A percentile compares a stretch with the other conserved stretches of the same genome.
Conservation (phyloP, 2,329 filamentous ascomycete genomes). For the Pseudogymnoascus sp. region DNA sequence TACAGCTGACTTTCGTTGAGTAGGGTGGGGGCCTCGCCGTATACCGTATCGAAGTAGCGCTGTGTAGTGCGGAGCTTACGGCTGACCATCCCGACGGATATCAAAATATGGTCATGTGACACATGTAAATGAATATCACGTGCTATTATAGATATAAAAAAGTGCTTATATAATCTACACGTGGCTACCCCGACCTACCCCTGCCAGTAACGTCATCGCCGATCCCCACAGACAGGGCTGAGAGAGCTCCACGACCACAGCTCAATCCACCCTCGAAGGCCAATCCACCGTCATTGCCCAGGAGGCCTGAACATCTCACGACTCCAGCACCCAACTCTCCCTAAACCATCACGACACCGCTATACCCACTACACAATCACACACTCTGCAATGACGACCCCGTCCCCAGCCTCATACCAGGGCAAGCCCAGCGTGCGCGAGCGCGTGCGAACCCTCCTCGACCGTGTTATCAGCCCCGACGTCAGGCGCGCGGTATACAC, state of each 20-base stretch:
- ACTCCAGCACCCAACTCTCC: background rate
- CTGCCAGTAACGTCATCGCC: background rate
- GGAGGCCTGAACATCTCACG: background rate
- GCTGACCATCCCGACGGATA: background rate
- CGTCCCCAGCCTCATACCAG: background rate
- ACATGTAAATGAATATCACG: background rate
- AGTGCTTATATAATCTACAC: background rate
- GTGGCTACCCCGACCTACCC: background rate
- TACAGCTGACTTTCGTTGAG: background rate
- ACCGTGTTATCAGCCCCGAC: slow-evolving; percentile 50
- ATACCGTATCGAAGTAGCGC: background rate
- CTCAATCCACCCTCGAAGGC: background rate
- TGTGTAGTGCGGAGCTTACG: background rate
- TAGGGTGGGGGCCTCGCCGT: background rate
- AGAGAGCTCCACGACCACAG: background rate
- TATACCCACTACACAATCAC: background rate
- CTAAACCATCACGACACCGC: background rate
- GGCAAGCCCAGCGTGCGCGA: background rate
- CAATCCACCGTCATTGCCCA: background rate
- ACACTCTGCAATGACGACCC: background rate
- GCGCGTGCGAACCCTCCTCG: slow-evolving; percentile 27
- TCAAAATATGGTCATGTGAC: background rate
- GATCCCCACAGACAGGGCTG: background rate
- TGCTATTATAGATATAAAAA: too few relatives aligned
- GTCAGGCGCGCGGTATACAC: slow-evolving; percentile 50